Conservation (phyloP, 495 filamentous ascomycete species). For the Aspergillus sclerotiicarbonarius region DNA sequence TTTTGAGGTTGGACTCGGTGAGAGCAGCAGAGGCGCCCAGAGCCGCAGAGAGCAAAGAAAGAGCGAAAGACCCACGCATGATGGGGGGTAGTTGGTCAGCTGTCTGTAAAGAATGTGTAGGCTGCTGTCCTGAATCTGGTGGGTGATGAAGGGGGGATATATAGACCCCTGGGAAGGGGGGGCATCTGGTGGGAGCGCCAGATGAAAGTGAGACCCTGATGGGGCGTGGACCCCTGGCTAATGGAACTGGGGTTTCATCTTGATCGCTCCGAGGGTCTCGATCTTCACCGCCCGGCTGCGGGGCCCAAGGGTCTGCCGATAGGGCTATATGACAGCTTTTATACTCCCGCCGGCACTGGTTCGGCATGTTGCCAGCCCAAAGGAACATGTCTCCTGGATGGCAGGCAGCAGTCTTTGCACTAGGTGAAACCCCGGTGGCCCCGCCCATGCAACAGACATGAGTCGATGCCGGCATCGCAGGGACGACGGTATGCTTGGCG, state of each 20-base stretch:
- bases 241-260: background rate
- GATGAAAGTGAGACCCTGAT: background rate
- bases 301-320: background rate
- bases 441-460: no score
- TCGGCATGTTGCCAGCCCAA: no score
- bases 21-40: constrained; percentile 27
- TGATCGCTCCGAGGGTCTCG: background rate
- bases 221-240: background rate
- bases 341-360: no score
- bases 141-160: background rate
- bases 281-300: background rate
- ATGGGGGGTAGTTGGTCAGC: constrained; percentile 12
- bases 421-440: no score
- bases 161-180: background rate
- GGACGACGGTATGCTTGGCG: no score
- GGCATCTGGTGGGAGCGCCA: no score
- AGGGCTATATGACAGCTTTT: background rate
- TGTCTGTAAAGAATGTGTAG: background rate
- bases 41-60: constrained; percentile 32
- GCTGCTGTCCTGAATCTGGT: background rate
- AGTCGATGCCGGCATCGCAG: no score
- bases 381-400: no score
- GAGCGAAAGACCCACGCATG: constrained; percentile 29
- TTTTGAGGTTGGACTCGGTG: constrained; percentile 32
- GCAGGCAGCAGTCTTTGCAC: no score